phyloP scores from a whole-genome alignment of 768 basidiomycete genomes.

The Paxillus ammoniavirescens region DNA sequence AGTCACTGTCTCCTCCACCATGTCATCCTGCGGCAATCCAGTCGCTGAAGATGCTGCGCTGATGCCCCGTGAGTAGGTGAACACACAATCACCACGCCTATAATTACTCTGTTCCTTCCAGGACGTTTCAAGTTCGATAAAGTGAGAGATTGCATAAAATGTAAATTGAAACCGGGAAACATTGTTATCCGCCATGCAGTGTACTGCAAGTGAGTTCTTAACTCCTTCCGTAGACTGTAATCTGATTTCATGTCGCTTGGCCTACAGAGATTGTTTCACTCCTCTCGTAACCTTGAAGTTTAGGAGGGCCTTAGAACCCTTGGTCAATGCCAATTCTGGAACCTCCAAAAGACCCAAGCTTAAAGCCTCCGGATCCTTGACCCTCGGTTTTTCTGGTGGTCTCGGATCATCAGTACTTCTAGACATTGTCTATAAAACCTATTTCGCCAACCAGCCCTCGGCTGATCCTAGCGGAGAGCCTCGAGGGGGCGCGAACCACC shows the following conservation, averaged over 20 bases:
- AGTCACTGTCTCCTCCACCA: constrained; percentile 4
- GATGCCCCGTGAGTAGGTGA: constrained; percentile 58
- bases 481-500: constrained; percentile 64
- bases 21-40: constrained; percentile 65
- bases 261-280: constrained; percentile 60
- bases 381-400: constrained; percentile 77
- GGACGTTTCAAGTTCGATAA: constrained; percentile 68
- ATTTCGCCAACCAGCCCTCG: constrained; percentile 39
- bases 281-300: constrained; percentile 64
- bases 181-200: constrained; percentile 77
- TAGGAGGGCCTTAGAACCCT: constrained; percentile 61
- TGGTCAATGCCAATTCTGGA: constrained; percentile 54
- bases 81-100: neutral
- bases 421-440: constrained; percentile 61
- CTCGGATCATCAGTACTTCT: constrained; percentile 72
- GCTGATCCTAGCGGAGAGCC: constrained; percentile 29
- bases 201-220: constrained; percentile 70
- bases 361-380: constrained; percentile 65
- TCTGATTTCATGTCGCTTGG: neutral
- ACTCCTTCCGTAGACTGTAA: constrained; percentile 8
- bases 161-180: constrained; percentile 63
- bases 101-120: constrained; percentile 23
- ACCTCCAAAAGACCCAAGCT: constrained; percentile 56
- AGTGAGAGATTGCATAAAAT: constrained; percentile 68
- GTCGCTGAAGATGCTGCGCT: constrained; percentile 54